These are phyloP conservation scores for Citropsis articulata DNA, from an alignment of 345 rosid genomes.

Conservation along the genomic window DNA sequence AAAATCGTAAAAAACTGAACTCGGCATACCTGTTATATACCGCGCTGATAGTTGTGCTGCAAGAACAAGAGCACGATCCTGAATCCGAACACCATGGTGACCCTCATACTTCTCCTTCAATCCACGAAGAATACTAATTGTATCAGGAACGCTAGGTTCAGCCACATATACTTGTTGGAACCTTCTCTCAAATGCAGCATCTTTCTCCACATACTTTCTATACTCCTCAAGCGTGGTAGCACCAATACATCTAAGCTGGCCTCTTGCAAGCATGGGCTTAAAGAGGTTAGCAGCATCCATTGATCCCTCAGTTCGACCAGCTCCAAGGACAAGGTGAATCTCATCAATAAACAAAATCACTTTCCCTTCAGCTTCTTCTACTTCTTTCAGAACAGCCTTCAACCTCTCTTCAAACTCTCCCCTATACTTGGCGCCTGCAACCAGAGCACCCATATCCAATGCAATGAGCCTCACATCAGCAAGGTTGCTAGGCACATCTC, in stretches of 20 bases:
- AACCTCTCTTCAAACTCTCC: conserved; percentile 91
- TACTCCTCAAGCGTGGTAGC: conserved; percentile 94
- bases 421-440: conserved; percentile 82
- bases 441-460: conserved; percentile 82
- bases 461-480: conserved; percentile 82
- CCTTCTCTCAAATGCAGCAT: conserved; percentile 91
- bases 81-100: conserved; percentile 91
- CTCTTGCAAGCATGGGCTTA: conserved; percentile 95
- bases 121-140: conserved; percentile 84
- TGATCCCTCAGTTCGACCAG: conserved; percentile 84
- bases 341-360: conserved; percentile 94
- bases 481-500: conserved; percentile 87
- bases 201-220: conserved; percentile 96
- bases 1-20: not conserved
- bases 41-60: conserved; percentile 92
- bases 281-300: conserved; percentile 98
- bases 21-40: conserved; percentile 72
- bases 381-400: conserved; percentile 86
- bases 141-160: conserved; percentile 83
- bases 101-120: conserved; percentile 92
- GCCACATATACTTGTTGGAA: conserved; percentile 93
- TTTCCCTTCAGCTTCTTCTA: conserved; percentile 91
- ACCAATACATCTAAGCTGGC: conserved; percentile 90
- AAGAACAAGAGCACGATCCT: conserved; percentile 75
- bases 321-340: conserved; percentile 95